Evolutionary conservation across 75 land plant species (phyloP), one percentile per base, ranked within the genome.

Genomic region (Pinus tabuliformis): DNA sequence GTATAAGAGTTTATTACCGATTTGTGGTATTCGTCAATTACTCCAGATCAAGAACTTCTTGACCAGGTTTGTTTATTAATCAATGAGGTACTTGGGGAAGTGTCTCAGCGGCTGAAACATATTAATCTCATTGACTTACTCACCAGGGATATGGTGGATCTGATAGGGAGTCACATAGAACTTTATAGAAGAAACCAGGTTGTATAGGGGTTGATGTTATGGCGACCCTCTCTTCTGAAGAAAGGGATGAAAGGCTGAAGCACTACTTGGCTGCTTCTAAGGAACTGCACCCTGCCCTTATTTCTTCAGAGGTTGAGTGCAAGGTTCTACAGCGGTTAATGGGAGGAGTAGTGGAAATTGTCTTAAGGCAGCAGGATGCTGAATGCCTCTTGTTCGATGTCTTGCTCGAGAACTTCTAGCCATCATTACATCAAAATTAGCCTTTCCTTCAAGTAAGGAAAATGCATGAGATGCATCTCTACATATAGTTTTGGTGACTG

Each of bases 211-310:
- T 79, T 1, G 89, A 97, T 78, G 86, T 88, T 33, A 85, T 97
- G 85, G 89, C 72, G 45, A 88, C 88, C 20, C 80, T 97, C 8
- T 91, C 98, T 26, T 76, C 81, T 75, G 93, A 97, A 77, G 96
- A 88, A 78, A 82, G 95, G 58, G 99, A 97, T 85, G 96, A 97
- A 87, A 95, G 83, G 65, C 62, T 97, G 78, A 95, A 91, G 78
- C 83, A 82, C 49, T 86, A 84, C 71, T 84, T 95, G 15, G 78
- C 86, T 76, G 79, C 89, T 58, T 80, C 91, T 1, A 84, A 89
- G 65, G 86, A 95, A 83, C 91, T 97, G 63, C 98, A 97, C 60
- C 99, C 98, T 64, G 95, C 99, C 57, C 82, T 95, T 58, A 68
- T 94, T 12, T 95, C 98, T 62, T 74, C 92, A 57, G 95, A 97